Conservation (phyloP, 23 red algal genomes). For the Gracilaria caudata region DNA sequence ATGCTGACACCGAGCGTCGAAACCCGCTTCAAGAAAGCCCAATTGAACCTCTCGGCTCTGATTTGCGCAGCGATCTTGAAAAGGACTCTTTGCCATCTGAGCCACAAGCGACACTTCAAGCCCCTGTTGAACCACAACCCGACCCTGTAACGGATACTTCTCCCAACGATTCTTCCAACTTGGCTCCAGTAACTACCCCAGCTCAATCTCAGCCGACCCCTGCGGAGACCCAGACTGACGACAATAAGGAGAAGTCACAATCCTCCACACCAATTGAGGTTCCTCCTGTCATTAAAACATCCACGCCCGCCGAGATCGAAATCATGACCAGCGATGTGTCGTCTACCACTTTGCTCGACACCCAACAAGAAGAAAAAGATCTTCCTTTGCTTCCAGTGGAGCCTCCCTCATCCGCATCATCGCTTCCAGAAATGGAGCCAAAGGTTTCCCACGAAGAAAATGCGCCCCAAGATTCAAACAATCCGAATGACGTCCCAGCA, state of each 20-base stretch:
- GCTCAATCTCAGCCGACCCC: background rate
- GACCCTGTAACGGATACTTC: conserved; percentile 21
- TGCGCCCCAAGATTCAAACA: background rate
- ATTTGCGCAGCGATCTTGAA: background rate
- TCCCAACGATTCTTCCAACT: conserved; percentile 11
- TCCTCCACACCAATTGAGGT: conserved; percentile 1
- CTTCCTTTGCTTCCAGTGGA: background rate
- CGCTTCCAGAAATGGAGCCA: background rate
- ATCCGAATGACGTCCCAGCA: background rate
- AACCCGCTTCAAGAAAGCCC: background rate
- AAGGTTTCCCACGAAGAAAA: background rate
- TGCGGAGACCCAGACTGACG: conserved; percentile 1
- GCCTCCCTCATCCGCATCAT: background rate
- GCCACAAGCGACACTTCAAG: conserved; percentile 1
- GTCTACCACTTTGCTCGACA: conserved; percentile 4
- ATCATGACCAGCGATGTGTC: conserved; percentile 44
- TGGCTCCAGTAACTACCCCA: background rate
- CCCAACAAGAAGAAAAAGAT: conserved; percentile 34
- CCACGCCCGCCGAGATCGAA: conserved; percentile 20
- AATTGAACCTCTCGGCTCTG: background rate
- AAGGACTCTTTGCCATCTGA: background rate
- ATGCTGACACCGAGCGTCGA: background rate
- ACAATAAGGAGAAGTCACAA: conserved; percentile 17
- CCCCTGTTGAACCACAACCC: background rate
- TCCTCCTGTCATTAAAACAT: conserved; percentile 10